These are phyloP conservation scores for Acacia concinna DNA, from an alignment of 331 rosid genomes.

Conservation along the genomic window DNA sequence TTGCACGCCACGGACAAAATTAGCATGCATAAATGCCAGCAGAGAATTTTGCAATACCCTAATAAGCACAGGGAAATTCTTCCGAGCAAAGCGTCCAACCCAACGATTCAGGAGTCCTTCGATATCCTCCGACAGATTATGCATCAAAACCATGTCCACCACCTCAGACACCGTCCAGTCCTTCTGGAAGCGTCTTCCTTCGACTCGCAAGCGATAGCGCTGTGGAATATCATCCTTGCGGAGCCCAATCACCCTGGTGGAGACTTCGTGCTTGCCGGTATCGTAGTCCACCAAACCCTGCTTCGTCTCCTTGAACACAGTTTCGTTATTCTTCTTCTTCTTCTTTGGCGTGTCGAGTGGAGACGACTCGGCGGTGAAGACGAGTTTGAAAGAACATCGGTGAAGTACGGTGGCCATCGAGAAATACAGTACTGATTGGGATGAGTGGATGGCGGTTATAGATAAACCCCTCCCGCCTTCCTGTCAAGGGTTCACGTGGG, in stretches of 20 bases:
- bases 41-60: constrained; percentile 42
- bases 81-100: constrained; percentile 87
- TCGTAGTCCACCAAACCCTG: constrained; percentile 86
- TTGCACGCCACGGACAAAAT: background rate
- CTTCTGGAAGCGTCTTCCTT: constrained; percentile 73
- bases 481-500: background rate
- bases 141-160: constrained; percentile 50
- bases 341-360: constrained; percentile 20
- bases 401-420: constrained; percentile 41
- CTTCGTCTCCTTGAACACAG: constrained; percentile 61
- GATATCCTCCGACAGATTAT: constrained; percentile 52
- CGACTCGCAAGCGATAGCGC: constrained; percentile 60
- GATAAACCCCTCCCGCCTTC: background rate
- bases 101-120: constrained; percentile 78
- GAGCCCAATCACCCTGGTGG: constrained; percentile 55
- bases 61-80: constrained; percentile 76
- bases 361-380: constrained; percentile 18
- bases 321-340: constrained; percentile 36
- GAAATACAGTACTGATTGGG: background rate
- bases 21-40: too few species aligned
- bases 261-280: constrained; percentile 59
- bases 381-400: constrained; percentile 12
- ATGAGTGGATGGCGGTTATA: background rate
- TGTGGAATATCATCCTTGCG: constrained; percentile 61
- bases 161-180: constrained; percentile 88